Percentiles rank a stretch among this genome's conserved stretches.
Evolutionary conservation across 2,329 filamentous ascomycete species (phyloP).

Genomic region (Sclerotinia sclerotiorum): DNA sequence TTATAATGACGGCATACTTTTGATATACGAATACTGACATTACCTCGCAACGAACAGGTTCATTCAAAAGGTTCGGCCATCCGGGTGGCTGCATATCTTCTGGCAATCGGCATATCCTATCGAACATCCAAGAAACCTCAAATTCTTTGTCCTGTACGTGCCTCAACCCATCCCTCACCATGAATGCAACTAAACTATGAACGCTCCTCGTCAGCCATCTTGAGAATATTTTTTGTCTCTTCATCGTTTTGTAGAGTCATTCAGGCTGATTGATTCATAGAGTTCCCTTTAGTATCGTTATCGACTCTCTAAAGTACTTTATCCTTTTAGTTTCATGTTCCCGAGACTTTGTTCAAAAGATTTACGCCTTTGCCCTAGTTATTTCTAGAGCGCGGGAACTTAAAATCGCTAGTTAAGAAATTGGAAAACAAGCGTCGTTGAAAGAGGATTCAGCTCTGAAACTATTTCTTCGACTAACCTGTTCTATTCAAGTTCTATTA

Average conservation of each 20-base stretch:
- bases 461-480: slow-evolving; percentile 19
- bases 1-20: slow-evolving; percentile 34
- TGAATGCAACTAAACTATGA: slow-evolving; percentile 20
- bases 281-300: slow-evolving; percentile 9
- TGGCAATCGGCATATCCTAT: slow-evolving; percentile 31
- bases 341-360: slow-evolving; percentile 36
- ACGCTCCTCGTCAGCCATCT: slow-evolving; percentile 21
- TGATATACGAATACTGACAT: slow-evolving; percentile 29
- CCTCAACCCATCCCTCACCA: slow-evolving; percentile 27
- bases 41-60: slow-evolving; percentile 36
- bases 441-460: slow-evolving; percentile 19
- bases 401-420: slow-evolving; percentile 20
- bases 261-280: slow-evolving; percentile 16
- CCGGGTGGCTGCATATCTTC: slow-evolving; percentile 41
- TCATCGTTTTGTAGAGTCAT: slow-evolving; percentile 6
- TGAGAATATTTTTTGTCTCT: slow-evolving; percentile 5
- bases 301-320: slow-evolving; percentile 30
- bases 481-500: slow-evolving; percentile 17
- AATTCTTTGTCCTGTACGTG: slow-evolving; percentile 34
- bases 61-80: slow-evolving; percentile 22
- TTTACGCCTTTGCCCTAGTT: slow-evolving; percentile 26
- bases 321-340: slow-evolving; percentile 38
- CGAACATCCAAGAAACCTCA: slow-evolving; percentile 36
- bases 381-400: slow-evolving; percentile 14
- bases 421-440: slow-evolving; percentile 15